Evolutionary conservation across 805 yeast genomes (phyloP), one percentile per base, ranked within the genome.

Genomic region (Metschnikowia santaceciliae): DNA sequence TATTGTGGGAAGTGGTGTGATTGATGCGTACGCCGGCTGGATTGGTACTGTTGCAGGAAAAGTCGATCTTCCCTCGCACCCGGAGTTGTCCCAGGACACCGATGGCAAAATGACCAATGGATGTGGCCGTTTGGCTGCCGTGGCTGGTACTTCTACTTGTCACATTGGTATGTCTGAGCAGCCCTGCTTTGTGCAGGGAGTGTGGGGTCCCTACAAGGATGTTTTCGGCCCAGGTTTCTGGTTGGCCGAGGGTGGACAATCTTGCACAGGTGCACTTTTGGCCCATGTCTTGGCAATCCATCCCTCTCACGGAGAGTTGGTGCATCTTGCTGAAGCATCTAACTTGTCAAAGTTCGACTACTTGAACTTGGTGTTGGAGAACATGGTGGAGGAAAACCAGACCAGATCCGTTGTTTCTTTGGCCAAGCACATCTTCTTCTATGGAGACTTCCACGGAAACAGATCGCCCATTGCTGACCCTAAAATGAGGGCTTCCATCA

Each of bases 231-330:
- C 87, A 30, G 90, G 84, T 5, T 85, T 76, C 62, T 94, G 98
- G 98, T 77, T 91, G 56, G 96, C 98, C 13, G 99, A 94, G 71
- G 99, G 99, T 64, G 99, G 99, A n/a, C 99, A 94, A 69, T 86
- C 95, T 14, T 88, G 96, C 65, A 94, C 99, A 2, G 99, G 99
- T 59, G 97, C 95, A 32, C 78, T 94, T 37, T 77, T 94, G 56
- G 92, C 94, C 2, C 96, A 89, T 67, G 92, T 92, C 14, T 69
- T 94, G 54, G 77, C 88, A 11, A 85, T 88, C 8, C 98, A 94
- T 65, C 97, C 97, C 0, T 96, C 98, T 0, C 83, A 83, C 59
- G 73, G 81, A 2, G 90, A 88, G 62, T 77, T 92, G 48, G 79
- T 82, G 13, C 79, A 77, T 53, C 70, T 81, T 34, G 83, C 96